Evolutionary conservation across 2,329 filamentous ascomycete genomes (phyloP), one percentile per base, ranked within the genome.

Genomic region (Botryosphaeria dothidea): DNA sequence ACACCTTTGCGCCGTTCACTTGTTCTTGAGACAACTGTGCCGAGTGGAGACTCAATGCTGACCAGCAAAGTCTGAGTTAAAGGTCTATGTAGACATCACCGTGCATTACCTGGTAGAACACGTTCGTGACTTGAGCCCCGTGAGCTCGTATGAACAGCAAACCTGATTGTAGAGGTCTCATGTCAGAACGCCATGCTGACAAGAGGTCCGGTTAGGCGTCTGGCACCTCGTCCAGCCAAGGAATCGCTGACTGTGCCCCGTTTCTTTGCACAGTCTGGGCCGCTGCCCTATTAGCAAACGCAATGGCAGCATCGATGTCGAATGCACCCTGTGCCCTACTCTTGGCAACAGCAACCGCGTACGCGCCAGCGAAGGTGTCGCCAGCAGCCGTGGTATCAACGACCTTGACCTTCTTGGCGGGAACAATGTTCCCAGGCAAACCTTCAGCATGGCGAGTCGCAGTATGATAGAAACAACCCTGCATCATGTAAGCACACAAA

Each of bases 311-410:
- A 66, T 85, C 85, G 49, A 90, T 78, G 31, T 81, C 78, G 54
- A 82, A 81, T 11, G 74, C 73, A 13, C 80, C 75, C 11, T 41
- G 17, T 15, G 38, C 25, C 6, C 21, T 54, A 31, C 48, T 65
- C 23, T 71, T 71, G 11, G 92, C 91, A 31, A 90, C 85, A 65
- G 88, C 86, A 27, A 95, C 86, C 2, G 92, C 91, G 75, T 97
- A 96, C 23, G 88, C 90, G 1, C 95, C 94, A 4, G 96, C 92
- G 79, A 97, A 97, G 0, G 94, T 97, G 76, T 98, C 94, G 0
- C 94, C 94, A 4, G 95, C 95, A 1, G 91, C 94, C 7, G 94
- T 98, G 1, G 94, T 98, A 76, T 98, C 94, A 4, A 97, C 87
- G 1, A 98, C 94, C 65, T 85, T 79, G 19, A 92, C 90, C 77